A percentile compares a stretch with the other conserved stretches of the same genome.
Conservation (phyloP, 2,329 filamentous ascomycete genomes). For the Nigrospora sphaerica region DNA sequence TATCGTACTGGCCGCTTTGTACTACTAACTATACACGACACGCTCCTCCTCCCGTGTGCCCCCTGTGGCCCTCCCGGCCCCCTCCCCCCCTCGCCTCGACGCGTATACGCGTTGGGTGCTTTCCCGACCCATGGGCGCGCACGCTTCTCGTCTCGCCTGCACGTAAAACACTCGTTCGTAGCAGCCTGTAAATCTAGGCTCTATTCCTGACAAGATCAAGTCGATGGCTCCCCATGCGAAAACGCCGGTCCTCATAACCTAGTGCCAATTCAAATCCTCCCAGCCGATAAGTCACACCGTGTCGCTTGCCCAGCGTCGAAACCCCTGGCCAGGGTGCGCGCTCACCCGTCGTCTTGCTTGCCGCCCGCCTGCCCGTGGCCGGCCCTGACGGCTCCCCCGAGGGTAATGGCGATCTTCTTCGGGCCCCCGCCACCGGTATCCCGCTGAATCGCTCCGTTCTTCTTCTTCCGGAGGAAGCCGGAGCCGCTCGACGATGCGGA, state of each 20-base stretch:
- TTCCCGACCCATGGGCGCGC: too few species aligned
- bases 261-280: not conserved
- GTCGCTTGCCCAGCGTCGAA: not conserved
- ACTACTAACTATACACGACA: too few species aligned
- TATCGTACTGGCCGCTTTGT: too few species aligned
- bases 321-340: not conserved
- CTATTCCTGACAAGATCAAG: slow-evolving; percentile 13
- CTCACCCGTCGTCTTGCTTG: slow-evolving; percentile 10
- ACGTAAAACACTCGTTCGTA: too few species aligned
- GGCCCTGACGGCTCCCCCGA: slow-evolving; percentile 37
- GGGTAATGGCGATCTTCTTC: slow-evolving; percentile 53
- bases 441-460: slow-evolving; percentile 33
- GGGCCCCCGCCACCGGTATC: slow-evolving; percentile 30
- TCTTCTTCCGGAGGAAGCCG: slow-evolving; percentile 37
- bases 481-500: slow-evolving; percentile 28
- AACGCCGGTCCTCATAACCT: slow-evolving; percentile 20
- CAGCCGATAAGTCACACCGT: not conserved
- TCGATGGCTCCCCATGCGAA: slow-evolving; percentile 12
- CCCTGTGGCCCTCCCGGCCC: too few species aligned
- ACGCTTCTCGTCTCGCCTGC: too few species aligned
- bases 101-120: too few species aligned
- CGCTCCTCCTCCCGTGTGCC: too few species aligned
- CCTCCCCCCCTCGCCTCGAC: too few species aligned
- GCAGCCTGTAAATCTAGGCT: slow-evolving; percentile 5
- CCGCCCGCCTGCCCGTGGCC: slow-evolving; percentile 10